Evolutionary conservation across 305 asterid species (phyloP).

Genomic region (Withania somnifera): DNA sequence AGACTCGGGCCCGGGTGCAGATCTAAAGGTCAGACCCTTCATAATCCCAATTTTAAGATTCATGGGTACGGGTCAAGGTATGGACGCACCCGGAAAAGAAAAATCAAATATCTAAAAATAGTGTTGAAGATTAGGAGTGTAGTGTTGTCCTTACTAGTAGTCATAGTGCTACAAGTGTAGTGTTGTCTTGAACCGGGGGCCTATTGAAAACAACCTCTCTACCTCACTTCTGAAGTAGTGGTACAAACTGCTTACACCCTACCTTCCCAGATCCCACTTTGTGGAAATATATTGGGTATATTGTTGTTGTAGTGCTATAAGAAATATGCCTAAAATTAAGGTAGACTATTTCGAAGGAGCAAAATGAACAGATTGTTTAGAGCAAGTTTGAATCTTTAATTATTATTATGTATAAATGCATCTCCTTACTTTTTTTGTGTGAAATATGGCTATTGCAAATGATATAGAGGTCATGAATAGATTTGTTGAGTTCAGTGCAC

Average conservation of each 20-base stretch:
- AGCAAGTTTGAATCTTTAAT: background rate
- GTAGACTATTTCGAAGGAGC: background rate
- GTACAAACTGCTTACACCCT: too few relatives aligned
- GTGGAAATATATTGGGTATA: too few relatives aligned
- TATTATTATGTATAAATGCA: background rate
- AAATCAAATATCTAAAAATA: background rate
- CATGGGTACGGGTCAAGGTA: background rate
- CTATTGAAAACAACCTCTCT: too few relatives aligned
- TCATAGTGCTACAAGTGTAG: too few relatives aligned
- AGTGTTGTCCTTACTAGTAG: too few relatives aligned
- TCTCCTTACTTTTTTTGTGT: background rate
- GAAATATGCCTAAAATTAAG: background rate
- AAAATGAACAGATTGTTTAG: background rate
- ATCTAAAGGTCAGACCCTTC: background rate
- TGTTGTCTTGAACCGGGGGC: too few relatives aligned
- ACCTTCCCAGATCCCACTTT: too few relatives aligned
- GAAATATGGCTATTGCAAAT: background rate
- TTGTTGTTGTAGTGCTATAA: too few relatives aligned
- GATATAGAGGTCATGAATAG: background rate
- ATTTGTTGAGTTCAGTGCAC: background rate
- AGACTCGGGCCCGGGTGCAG: background rate
- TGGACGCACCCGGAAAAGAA: background rate
- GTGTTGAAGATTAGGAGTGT: too few relatives aligned
- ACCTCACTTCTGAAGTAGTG: too few relatives aligned
- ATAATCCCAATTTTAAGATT: background rate